These are phyloP conservation scores for Plasmodium ovale DNA, from an alignment of 169 alveolate genomes.

Conservation along the genomic window DNA sequence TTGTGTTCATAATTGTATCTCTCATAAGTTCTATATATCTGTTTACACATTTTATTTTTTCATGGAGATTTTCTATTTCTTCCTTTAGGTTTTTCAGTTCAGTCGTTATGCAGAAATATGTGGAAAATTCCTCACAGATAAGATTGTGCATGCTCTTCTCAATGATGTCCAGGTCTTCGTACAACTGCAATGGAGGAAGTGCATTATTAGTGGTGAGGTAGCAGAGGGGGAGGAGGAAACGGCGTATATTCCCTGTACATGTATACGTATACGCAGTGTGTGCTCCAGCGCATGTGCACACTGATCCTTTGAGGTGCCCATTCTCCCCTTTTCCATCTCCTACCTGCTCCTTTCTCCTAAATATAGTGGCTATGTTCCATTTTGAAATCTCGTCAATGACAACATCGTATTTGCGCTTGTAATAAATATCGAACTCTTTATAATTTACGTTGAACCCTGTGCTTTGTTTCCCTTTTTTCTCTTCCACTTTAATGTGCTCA, in stretches of 20 bases:
- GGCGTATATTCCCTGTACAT: too few relatives aligned
- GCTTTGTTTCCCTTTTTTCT: neutral
- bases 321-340: neutral
- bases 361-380: neutral
- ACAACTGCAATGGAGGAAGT: neutral
- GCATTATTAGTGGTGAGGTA: too few relatives aligned
- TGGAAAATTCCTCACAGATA: neutral
- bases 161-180: conserved; percentile 11
- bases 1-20: neutral
- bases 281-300: neutral
- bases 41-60: neutral
- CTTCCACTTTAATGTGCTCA: neutral
- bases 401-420: neutral
- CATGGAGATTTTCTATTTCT: conserved; percentile 18
- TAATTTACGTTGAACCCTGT: neutral
- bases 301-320: too few relatives aligned
- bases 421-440: neutral
- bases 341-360: neutral
- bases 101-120: conserved; percentile 4
- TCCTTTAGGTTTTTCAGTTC: neutral
- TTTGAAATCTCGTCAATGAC: neutral
- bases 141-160: neutral
- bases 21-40: neutral
- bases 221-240: too few relatives aligned
- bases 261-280: neutral